Evolutionary conservation across 495 filamentous ascomycete species (phyloP).

Genomic region (Hyphodiscus hymeniophilus): DNA sequence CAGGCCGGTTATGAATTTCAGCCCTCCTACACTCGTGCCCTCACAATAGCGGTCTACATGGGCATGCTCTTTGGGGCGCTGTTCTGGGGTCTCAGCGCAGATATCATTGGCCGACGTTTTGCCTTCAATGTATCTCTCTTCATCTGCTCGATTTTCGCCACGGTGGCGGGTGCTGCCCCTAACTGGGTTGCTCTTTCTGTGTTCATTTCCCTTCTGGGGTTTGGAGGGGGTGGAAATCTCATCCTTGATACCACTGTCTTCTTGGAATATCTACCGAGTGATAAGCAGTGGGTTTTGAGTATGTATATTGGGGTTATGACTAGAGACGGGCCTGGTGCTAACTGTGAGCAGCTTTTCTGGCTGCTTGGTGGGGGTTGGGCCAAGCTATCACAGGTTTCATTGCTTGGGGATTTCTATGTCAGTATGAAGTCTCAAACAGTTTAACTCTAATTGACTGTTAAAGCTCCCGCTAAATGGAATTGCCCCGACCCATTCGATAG

Average conservation of each 20-base stretch:
- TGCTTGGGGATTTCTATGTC: slow-evolving; percentile 69
- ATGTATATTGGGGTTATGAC: not conserved
- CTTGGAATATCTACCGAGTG: slow-evolving; percentile 68
- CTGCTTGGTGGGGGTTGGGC: slow-evolving; percentile 73
- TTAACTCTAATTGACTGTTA: too few species aligned
- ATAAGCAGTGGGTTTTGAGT: slow-evolving; percentile 67
- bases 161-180: slow-evolving; percentile 61
- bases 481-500: slow-evolving; percentile 38
- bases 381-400: slow-evolving; percentile 62
- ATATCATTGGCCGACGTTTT: slow-evolving; percentile 59
- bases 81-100: slow-evolving; percentile 75
- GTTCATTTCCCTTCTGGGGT: slow-evolving; percentile 59
- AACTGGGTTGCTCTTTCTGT: slow-evolving; percentile 57
- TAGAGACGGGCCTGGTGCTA: not conserved
- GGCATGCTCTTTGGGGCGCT: slow-evolving; percentile 66
- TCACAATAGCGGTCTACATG: slow-evolving; percentile 58
- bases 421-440: slow-evolving; percentile 33
- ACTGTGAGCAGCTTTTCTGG: slow-evolving; percentile 41
- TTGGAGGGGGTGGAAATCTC: slow-evolving; percentile 69
- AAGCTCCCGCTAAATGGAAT: slow-evolving; percentile 39
- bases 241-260: slow-evolving; percentile 68
- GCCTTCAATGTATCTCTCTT: slow-evolving; percentile 68
- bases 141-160: slow-evolving; percentile 57
- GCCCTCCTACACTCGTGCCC: slow-evolving; percentile 40
- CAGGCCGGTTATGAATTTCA: slow-evolving; percentile 53